These are phyloP conservation scores for Trichaptum fuscoviolaceum DNA, from an alignment of 768 basidiomycete genomes.

Conservation along the genomic window DNA sequence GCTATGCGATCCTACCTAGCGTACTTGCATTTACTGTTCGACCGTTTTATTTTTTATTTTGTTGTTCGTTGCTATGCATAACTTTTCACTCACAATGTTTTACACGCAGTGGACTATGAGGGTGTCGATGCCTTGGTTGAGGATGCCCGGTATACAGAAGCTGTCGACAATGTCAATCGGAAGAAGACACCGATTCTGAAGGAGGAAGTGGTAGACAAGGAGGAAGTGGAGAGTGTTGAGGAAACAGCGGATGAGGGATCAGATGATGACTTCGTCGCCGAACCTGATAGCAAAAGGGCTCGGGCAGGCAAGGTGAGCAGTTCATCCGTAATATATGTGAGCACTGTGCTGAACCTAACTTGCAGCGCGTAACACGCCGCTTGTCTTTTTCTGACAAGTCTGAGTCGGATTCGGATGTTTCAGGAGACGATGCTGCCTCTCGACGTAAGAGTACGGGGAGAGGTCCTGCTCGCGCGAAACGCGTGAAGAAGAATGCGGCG, in stretches of 20 bases:
- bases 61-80: neutral
- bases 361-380: neutral
- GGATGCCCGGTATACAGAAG: neutral
- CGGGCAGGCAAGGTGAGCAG: slow-evolving; percentile 42
- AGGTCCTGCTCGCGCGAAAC: slow-evolving; percentile 14
- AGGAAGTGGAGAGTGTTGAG: slow-evolving; percentile 18
- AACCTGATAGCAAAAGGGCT: slow-evolving; percentile 30
- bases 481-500: slow-evolving; percentile 8
- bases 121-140: slow-evolving; percentile 55
- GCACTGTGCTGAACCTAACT: slow-evolving; percentile 6
- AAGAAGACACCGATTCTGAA: neutral
- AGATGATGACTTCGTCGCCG: slow-evolving; percentile 70
- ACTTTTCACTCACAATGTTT: slow-evolving; percentile 22
- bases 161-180: neutral
- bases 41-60: neutral
- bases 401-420: slow-evolving; percentile 7
- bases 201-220: slow-evolving; percentile 39
- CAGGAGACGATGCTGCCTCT: slow-evolving; percentile 6
- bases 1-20: neutral
- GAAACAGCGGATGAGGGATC: slow-evolving; percentile 35
- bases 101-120: slow-evolving; percentile 65
- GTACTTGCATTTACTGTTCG: neutral
- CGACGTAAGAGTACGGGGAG: slow-evolving; percentile 16
- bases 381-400: slow-evolving; percentile 1
- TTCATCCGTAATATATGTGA: slow-evolving; percentile 9